Conservation (phyloP, 768 basidiomycete genomes). For the Lactarius vividus region DNA sequence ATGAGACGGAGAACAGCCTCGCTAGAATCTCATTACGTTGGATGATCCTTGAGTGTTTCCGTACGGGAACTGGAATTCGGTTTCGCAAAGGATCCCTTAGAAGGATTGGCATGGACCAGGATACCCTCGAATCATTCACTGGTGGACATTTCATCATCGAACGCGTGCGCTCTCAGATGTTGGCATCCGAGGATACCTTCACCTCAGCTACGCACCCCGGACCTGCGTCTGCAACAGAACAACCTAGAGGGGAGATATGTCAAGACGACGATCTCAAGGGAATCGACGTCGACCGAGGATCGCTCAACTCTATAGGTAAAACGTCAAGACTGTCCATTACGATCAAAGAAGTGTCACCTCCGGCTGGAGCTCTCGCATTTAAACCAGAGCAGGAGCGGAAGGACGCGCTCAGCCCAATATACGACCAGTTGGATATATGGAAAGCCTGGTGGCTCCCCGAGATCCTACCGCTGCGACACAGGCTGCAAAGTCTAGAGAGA, state of each 20-base stretch:
- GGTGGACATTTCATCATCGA: neutral
- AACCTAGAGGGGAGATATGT: neutral
- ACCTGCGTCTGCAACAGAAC: neutral
- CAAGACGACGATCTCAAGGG: neutral
- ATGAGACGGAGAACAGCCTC: conserved; percentile 55
- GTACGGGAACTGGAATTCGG: conserved; percentile 45
- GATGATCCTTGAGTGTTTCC: conserved; percentile 51
- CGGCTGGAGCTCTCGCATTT: conserved; percentile 28
- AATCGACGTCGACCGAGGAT: neutral
- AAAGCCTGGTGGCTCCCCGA: conserved; percentile 69
- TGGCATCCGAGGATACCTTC: neutral
- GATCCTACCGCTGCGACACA: conserved; percentile 33
- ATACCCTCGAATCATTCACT: conserved; percentile 29
- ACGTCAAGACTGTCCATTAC: neutral
- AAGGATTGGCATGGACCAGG: conserved; percentile 35
- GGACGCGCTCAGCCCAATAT: conserved; percentile 51
- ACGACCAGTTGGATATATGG: conserved; percentile 54
- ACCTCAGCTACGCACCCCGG: neutral
- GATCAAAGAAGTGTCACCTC: conserved; percentile 1
- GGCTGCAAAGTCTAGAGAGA: neutral
- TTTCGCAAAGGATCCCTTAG: conserved; percentile 35
- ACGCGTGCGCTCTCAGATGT: neutral
- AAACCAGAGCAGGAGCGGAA: conserved; percentile 56
- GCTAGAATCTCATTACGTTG: conserved; percentile 68
- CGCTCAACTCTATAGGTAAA: neutral